Percentiles rank a stretch among this genome's conserved stretches.
phyloP scores from a whole-genome alignment of 2,329 filamentous ascomycete species.

The Acrocalymma vagum region DNA sequence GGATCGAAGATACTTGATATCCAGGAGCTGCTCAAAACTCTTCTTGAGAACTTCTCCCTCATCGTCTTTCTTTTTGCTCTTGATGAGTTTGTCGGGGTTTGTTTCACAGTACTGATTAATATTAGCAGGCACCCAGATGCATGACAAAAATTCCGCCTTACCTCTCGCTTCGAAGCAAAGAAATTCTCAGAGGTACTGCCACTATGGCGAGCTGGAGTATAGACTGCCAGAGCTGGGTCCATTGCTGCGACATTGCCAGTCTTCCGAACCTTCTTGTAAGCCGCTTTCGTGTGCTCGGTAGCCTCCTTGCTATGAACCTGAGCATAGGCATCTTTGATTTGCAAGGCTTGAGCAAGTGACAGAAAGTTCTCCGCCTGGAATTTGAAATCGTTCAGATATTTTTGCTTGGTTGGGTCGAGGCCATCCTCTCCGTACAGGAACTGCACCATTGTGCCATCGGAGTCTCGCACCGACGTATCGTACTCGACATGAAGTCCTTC shows the following conservation, averaged over 20 bases:
- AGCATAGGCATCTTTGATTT: conserved; percentile 65
- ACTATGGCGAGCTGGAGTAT: conserved; percentile 78
- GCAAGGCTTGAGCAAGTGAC: conserved; percentile 80
- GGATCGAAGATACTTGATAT: conserved; percentile 91
- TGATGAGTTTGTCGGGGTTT: conserved; percentile 71
- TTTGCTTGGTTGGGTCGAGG: conserved; percentile 91
- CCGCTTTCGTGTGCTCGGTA: conserved; percentile 66
- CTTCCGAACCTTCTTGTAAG: conserved; percentile 83
- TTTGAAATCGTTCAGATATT: conserved; percentile 87
- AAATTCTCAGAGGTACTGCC: conserved; percentile 93
- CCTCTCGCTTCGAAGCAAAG: conserved; percentile 71
- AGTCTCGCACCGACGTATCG: conserved; percentile 91
- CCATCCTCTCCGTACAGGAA: conserved; percentile 98
- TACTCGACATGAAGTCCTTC: conserved; percentile 93
- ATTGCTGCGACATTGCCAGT: conserved; percentile 71
- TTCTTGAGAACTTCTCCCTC: conserved; percentile 62
- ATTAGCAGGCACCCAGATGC: conserved; percentile 19
- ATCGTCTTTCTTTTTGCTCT: conserved; percentile 65
- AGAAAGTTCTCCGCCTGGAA: conserved; percentile 88
- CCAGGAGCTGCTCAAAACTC: conserved; percentile 83
- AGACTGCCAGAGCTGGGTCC: conserved; percentile 78
- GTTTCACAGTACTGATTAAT: conserved; percentile 73
- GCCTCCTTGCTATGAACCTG: conserved; percentile 73
- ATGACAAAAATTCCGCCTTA: conserved; percentile 40
- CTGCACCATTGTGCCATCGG: conserved; percentile 91